Percentiles rank a stretch among this genome's conserved stretches.
phyloP scores from a whole-genome alignment of 1,284 basidiomycete genomes.

The Anthracocystis panici-leucophaei region DNA sequence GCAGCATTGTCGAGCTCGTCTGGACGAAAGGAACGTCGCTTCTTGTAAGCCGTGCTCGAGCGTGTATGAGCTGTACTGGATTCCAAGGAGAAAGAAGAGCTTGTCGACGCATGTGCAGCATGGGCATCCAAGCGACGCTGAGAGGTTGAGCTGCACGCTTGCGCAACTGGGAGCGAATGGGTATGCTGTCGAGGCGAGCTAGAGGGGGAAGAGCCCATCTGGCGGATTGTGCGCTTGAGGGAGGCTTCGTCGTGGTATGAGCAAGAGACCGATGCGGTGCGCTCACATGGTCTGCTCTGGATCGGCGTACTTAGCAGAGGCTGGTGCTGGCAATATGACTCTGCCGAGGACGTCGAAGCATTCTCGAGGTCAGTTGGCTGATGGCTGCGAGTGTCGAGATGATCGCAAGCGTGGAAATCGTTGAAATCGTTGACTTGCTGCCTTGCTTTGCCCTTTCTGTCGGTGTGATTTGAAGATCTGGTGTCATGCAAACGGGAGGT shows the following conservation, averaged over 20 bases:
- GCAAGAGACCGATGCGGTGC: not conserved
- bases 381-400: not conserved
- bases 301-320: not conserved
- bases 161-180: not conserved
- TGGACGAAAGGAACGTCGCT: slow-evolving; percentile 18
- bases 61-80: not conserved
- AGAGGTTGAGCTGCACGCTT: slow-evolving; percentile 3
- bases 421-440: not conserved
- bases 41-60: slow-evolving; percentile 20
- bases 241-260: slow-evolving; percentile 13
- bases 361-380: not conserved
- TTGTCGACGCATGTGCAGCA: not conserved
- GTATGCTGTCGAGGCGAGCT: slow-evolving; percentile 24
- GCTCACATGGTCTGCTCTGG: not conserved
- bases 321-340: not conserved
- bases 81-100: not conserved
- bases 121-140: not conserved
- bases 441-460: slow-evolving; percentile 25
- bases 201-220: slow-evolving; percentile 33
- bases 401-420: not conserved
- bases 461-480: not conserved
- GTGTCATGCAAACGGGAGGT: not conserved
- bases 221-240: slow-evolving; percentile 31
- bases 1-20: not conserved
- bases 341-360: not conserved